Evolutionary conservation across 2,329 filamentous ascomycete genomes (phyloP), one percentile per base, ranked within the genome.

Genomic region (Cladophialophora psammophila): DNA sequence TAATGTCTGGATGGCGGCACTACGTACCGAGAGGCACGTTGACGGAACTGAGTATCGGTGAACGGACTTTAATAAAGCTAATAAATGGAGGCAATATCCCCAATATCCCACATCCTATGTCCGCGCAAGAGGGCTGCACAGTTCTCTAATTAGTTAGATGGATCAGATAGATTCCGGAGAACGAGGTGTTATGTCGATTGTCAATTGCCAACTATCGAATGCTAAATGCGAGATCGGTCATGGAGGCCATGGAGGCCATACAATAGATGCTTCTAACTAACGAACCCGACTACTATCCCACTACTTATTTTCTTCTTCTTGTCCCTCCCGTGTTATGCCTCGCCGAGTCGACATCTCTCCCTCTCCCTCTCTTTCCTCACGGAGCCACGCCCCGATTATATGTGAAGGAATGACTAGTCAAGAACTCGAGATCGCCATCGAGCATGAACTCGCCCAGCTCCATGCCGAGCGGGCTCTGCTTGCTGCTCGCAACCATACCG

Each of bases 381-480:
- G 40, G 63, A 10, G 63, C 20, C 31, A 50, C 54, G 5, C 36
- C 55, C 1, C 63, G 63, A n/a, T 54, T 60, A 48, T 65, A 65
- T 5, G 63, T 55, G 15, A 42, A 65, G 8, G 63, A 65, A 13
- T 65, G 54, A n/a, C 48, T 57, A 9, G 32, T 65, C 55, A 65
- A 10, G 13, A 59, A 55, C 9, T 65, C 60, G 1, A 78, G 67
- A 65, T 78, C 76, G 13, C 74, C 74, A 56, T 79, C 77, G 40
- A 79, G 66, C 72, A 80, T 75, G 55, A 80, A 80, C 65, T 79
- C 77, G 1, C 78, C 76, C 26, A 78, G 66, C 50, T 79, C 78
- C 70, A 77, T 73, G 0, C 76, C 74, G 38, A 78, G 68, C 6
- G 76, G 74, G 1, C 72, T 74, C 13, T 65, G 56, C 31, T 65